Evolutionary conservation across 164 flowering plant species (phyloP), one percentile per base, ranked within the genome.

Genomic region (Vitis amurensis): DNA sequence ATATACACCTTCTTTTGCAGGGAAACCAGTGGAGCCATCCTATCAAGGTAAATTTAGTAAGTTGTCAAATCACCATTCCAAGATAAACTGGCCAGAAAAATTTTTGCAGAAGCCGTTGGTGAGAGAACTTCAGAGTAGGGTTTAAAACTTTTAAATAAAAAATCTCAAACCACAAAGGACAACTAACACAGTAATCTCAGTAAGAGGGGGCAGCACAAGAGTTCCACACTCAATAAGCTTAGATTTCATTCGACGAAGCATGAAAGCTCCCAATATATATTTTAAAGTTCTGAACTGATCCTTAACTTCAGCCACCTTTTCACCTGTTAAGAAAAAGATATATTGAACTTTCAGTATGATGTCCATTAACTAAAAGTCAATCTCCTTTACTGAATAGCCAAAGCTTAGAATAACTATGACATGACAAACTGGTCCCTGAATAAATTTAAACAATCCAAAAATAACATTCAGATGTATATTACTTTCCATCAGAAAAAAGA

Each of bases 181-280:
- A 78, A 85, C 92, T 75, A 68, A 94, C 97, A 91, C 83, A 27
- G 94, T 91, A 56, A 91, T 85, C 82, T 94, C 94, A 60, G 97
- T 91, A 49, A 92, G 92, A 74, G 94, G 90, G 55, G 98, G 97
- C 75, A 94, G 80, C 72, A 71, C 71, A 61, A 94, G 87, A 72
- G 77, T 76, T 71, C 98, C 98, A 78, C 71, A 71, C 71, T 87
- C 88, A 68, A 87, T 73, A 71, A 94, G 97, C 86, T 82, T 80
- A 48, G 92, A 75, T 81, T 94, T 94, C 64, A 95, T 94, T 61
- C 98, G 77, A 59, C 98, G 88, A 71, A 92, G 90, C 97, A 94
- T 89, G 74, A 94, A 92, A 53, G 95, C 95, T 61, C 78, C 79
- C 77, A 91, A 58, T 71, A 91, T 65, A 70, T 76, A 80, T 73